phyloP scores from a whole-genome alignment of 1,284 basidiomycete species.

The Psilocybe mexicana region DNA sequence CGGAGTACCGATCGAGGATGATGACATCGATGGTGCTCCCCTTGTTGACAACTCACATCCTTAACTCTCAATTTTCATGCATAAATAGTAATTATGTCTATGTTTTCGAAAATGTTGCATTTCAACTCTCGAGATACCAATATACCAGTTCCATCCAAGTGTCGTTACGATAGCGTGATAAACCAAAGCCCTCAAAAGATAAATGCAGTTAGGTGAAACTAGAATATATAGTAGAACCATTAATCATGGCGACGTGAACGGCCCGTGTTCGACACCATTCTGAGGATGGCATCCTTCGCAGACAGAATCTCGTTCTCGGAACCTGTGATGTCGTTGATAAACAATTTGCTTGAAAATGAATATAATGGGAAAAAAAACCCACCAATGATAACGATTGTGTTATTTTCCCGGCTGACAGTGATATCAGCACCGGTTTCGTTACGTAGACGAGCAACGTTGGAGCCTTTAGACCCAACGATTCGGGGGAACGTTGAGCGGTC shows the following conservation, averaged over 20 bases:
- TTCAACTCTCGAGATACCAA: slow-evolving; percentile 6
- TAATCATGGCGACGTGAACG: slow-evolving; percentile 47
- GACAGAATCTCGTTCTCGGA: slow-evolving; percentile 68
- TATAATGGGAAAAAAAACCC: slow-evolving; percentile 29
- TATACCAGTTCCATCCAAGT: slow-evolving; percentile 12
- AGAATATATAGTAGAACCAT: slow-evolving; percentile 8
- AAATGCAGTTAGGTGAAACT: neutral
- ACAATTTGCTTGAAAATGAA: neutral
- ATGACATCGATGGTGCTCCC: slow-evolving; percentile 40
- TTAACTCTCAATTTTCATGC: neutral
- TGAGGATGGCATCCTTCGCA: slow-evolving; percentile 81
- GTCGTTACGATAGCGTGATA: slow-evolving; percentile 5
- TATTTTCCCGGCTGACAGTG: slow-evolving; percentile 83
- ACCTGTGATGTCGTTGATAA: slow-evolving; percentile 40
- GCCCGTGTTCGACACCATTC: slow-evolving; percentile 52
- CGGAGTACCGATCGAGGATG: slow-evolving; percentile 36
- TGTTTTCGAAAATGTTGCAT: slow-evolving; percentile 17
- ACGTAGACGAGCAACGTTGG: slow-evolving; percentile 85
- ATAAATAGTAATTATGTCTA: neutral
- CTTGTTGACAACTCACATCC: slow-evolving; percentile 27
- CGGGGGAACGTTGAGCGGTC: slow-evolving; percentile 80
- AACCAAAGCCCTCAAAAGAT: slow-evolving; percentile 2
- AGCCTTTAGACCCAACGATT: slow-evolving; percentile 85
- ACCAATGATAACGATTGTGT: slow-evolving; percentile 84
- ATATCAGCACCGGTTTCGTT: slow-evolving; percentile 89